These are phyloP conservation scores for Pseudotulostoma volvatum DNA, from an alignment of 495 filamentous ascomycete species.

Conservation along the genomic window DNA sequence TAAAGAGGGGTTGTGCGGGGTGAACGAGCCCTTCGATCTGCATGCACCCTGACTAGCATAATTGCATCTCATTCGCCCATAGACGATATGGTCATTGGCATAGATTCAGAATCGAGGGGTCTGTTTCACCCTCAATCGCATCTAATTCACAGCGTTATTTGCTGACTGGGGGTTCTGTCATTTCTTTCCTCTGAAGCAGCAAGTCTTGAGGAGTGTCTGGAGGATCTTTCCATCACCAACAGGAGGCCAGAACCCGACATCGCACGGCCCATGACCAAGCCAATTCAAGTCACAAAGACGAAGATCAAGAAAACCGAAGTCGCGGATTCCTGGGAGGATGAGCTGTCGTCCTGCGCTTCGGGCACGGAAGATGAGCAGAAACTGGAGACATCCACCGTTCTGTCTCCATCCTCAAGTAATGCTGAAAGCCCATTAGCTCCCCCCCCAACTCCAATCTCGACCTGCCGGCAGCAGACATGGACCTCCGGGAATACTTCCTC, in stretches of 20 bases:
- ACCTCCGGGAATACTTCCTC: not conserved
- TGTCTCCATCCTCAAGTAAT: conserved; percentile 19
- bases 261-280: conserved; percentile 2
- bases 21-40: too few species aligned
- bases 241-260: conserved; percentile 23
- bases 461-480: not conserved
- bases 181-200: too few species aligned
- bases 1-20: too few species aligned
- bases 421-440: conserved; percentile 33
- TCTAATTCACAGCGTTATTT: too few species aligned
- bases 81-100: too few species aligned
- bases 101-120: too few species aligned
- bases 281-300: conserved; percentile 12
- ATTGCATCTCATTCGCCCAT: too few species aligned
- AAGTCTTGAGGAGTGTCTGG: conserved; percentile 24
- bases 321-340: conserved; percentile 81
- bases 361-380: conserved; percentile 19
- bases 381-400: conserved; percentile 6
- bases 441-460: conserved; percentile 43
- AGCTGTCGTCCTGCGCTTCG: conserved; percentile 25
- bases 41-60: too few species aligned
- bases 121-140: too few species aligned
- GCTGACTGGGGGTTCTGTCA: too few species aligned
- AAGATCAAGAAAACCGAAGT: conserved; percentile 35
- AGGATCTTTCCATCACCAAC: conserved; percentile 27